Evolutionary conservation across 2,329 filamentous ascomycete species (phyloP).

Genomic region (Hypoxylon sp.): DNA sequence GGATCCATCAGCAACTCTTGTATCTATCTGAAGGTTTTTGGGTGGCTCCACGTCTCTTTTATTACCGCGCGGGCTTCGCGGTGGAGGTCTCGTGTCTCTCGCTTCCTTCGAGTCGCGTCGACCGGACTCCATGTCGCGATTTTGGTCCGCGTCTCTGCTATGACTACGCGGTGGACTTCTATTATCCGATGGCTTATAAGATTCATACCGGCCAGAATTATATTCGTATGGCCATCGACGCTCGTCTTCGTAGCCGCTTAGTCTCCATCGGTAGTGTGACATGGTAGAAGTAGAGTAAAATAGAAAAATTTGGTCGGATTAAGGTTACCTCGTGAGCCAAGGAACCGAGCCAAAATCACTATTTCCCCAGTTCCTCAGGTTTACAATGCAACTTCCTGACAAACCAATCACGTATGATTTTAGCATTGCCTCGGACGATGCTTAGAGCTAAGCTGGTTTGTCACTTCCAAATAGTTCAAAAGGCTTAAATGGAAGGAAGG

Average conservation of each 20-base stretch:
- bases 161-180: conserved; percentile 34
- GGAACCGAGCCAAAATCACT: conserved; percentile 4
- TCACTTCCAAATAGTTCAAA: conserved; percentile 5
- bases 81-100: conserved; percentile 16
- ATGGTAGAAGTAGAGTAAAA: conserved; percentile 17
- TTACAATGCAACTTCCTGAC: conserved; percentile 37
- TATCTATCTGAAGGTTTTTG: conserved; percentile 40
- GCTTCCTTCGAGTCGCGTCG: conserved; percentile 38
- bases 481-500: neutral
- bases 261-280: conserved; percentile 25
- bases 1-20: conserved; percentile 30
- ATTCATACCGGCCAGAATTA: conserved; percentile 17
- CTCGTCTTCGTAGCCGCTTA: conserved; percentile 41
- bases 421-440: conserved; percentile 41
- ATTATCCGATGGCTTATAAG: conserved; percentile 23
- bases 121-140: conserved; percentile 38
- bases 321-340: conserved; percentile 10
- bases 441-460: conserved; percentile 2
- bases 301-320: neutral
- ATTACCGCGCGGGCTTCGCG: conserved; percentile 16
- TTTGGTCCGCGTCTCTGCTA: conserved; percentile 31
- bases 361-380: conserved; percentile 20
- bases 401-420: conserved; percentile 35
- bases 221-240: conserved; percentile 27
- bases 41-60: conserved; percentile 34